A percentile compares a stretch with the other conserved stretches of the same genome.
phyloP scores from a whole-genome alignment of 2,329 filamentous ascomycete genomes.

The Nigrospora sphaerica region DNA sequence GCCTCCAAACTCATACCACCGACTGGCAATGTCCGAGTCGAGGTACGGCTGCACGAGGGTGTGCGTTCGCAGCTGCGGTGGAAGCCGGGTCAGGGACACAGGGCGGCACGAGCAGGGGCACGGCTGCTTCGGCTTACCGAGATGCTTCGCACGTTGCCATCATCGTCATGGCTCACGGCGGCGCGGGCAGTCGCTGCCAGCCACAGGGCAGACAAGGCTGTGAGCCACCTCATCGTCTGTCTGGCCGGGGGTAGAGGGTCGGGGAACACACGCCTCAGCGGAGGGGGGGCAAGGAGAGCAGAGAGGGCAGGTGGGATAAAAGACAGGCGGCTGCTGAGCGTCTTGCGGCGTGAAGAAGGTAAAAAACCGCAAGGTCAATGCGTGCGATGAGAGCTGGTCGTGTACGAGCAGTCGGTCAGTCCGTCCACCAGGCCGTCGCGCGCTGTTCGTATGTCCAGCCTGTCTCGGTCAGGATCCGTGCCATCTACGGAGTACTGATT shows the following conservation, averaged over 20 bases:
- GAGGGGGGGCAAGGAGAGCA: neutral
- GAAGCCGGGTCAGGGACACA: neutral
- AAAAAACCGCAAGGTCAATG: too few relatives aligned
- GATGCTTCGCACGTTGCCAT: conserved; percentile 53
- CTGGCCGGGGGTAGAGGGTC: conserved; percentile 5
- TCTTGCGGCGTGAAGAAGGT: neutral
- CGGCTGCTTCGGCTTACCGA: conserved; percentile 38
- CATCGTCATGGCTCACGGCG: conserved; percentile 35
- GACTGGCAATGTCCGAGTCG: conserved; percentile 94
- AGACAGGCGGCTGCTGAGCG: neutral
- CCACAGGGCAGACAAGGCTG: conserved; percentile 23
- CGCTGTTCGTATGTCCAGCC: too few relatives aligned
- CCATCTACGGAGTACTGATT: neutral
- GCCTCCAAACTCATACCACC: conserved; percentile 98
- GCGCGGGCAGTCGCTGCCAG: conserved; percentile 29
- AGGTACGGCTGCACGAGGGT: conserved; percentile 87
- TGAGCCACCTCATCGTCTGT: conserved; percentile 19
- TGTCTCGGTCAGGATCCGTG: too few relatives aligned
- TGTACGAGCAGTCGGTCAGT: too few relatives aligned
- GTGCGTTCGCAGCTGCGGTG: conserved; percentile 71
- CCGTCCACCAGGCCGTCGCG: too few relatives aligned
- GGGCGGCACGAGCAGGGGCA: too few relatives aligned
- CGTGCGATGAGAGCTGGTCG: too few relatives aligned
- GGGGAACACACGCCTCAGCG: conserved; percentile 2
- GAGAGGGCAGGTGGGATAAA: neutral